These are phyloP conservation scores for Russula olivacea DNA, from an alignment of 768 basidiomycete genomes.

Conservation along the genomic window DNA sequence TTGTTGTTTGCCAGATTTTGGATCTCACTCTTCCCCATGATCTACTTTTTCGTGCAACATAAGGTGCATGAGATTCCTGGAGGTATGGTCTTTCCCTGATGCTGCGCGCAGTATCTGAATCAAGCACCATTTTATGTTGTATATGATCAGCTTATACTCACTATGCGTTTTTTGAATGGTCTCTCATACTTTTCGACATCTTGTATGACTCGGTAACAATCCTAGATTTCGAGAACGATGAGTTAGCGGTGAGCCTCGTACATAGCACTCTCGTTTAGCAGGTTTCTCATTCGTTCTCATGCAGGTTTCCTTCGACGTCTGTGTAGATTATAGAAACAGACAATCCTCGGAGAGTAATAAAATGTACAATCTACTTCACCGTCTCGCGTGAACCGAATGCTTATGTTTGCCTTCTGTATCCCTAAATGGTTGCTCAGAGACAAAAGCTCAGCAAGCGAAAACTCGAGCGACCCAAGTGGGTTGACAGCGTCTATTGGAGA, in stretches of 20 bases:
- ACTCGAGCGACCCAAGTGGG: slow-evolving; percentile 7
- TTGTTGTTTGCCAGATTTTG: slow-evolving; percentile 55
- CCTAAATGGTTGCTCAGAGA: slow-evolving; percentile 9
- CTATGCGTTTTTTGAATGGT: slow-evolving; percentile 88
- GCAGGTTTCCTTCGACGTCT: slow-evolving; percentile 31
- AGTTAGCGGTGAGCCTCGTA: slow-evolving; percentile 42
- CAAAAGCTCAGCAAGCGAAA: slow-evolving; percentile 1
- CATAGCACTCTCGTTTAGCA: background rate
- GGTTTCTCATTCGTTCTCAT: slow-evolving; percentile 2
- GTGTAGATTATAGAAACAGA: slow-evolving; percentile 24
- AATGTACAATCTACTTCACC: slow-evolving; percentile 44
- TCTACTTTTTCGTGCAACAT: slow-evolving; percentile 84
- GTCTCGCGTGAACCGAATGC: slow-evolving; percentile 34
- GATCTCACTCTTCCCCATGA: slow-evolving; percentile 56
- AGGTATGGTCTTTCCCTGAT: slow-evolving; percentile 40
- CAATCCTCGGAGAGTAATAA: slow-evolving; percentile 25
- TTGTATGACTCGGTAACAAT: slow-evolving; percentile 63
- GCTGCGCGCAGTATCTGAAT: background rate
- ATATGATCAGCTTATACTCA: slow-evolving; percentile 65
- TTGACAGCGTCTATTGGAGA: background rate
- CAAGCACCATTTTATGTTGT: slow-evolving; percentile 7
- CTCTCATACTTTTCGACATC: slow-evolving; percentile 66
- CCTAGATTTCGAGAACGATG: slow-evolving; percentile 49
- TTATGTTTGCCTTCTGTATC: slow-evolving; percentile 11
- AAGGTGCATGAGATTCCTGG: slow-evolving; percentile 75